Percentiles rank a stretch among this genome's conserved stretches.
phyloP scores from a whole-genome alignment of 352 stramenopile species.

The Thraustochytrium sp. region DNA sequence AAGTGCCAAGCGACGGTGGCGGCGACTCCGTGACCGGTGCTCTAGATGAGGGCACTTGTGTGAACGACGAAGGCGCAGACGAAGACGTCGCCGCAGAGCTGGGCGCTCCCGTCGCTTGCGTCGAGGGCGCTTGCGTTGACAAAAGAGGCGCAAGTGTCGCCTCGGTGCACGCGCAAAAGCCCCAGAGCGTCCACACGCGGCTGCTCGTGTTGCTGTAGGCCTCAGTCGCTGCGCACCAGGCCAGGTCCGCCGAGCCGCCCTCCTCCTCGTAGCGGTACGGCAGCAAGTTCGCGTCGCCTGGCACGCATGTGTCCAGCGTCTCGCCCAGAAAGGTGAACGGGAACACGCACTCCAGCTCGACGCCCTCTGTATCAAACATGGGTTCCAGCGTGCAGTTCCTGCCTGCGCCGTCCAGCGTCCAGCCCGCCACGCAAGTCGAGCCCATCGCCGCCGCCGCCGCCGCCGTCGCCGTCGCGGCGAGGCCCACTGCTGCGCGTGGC shows the following conservation, averaged over 20 bases:
- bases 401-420: not conserved
- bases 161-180: constrained; percentile 14
- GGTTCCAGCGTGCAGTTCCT: not conserved
- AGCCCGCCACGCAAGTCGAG: not conserved
- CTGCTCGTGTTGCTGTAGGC: constrained; percentile 36
- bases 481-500: too few relatives aligned
- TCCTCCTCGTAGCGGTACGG: not conserved
- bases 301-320: not conserved
- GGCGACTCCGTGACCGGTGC: too few relatives aligned
- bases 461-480: too few relatives aligned
- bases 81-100: too few relatives aligned
- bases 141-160: not conserved
- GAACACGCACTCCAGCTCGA: not conserved
- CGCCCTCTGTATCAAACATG: not conserved
- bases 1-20: too few relatives aligned
- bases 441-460: too few relatives aligned
- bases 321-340: not conserved
- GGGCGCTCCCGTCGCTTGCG: not conserved
- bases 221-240: constrained; percentile 4
- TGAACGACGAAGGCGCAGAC: too few relatives aligned
- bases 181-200: constrained; percentile 14
- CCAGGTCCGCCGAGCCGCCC: not conserved
- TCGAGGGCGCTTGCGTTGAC: not conserved
- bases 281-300: not conserved
- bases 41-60: too few relatives aligned